Percentiles rank a stretch among this genome's conserved stretches.
Evolutionary conservation across 306 rosid species (phyloP).

Genomic region (Corylus avellana): DNA sequence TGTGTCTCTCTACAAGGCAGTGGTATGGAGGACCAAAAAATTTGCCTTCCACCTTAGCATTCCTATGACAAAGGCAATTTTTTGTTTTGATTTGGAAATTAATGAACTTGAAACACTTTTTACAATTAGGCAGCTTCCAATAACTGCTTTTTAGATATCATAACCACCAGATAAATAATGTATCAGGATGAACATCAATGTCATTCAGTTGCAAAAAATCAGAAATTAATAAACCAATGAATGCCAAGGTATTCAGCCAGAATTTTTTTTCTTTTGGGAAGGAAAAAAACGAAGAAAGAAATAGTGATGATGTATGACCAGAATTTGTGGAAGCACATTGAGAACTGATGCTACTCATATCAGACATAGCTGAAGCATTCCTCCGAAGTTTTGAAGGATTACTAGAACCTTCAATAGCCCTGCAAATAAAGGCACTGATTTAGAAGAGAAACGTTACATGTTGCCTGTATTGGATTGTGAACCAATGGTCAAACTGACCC

Average conservation of each 20-base stretch:
- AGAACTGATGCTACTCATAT: constrained; percentile 57
- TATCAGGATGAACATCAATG: neutral
- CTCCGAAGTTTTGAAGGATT: constrained; percentile 48
- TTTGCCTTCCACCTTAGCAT: neutral
- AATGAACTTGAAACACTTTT: neutral
- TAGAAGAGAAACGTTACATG: neutral
- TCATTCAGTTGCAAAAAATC: neutral
- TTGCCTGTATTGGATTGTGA: constrained; percentile 1
- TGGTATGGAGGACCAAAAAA: neutral
- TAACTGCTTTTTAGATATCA: neutral
- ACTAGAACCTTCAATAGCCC: constrained; percentile 38
- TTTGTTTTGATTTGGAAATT: neutral
- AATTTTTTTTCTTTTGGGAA: neutral
- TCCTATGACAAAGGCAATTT: neutral
- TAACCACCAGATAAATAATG: neutral
- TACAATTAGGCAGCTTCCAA: neutral
- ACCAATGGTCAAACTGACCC: neutral
- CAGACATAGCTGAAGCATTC: constrained; percentile 68
- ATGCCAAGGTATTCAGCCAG: neutral
- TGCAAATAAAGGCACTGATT: constrained; percentile 14
- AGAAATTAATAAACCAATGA: neutral
- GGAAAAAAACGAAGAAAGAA: neutral
- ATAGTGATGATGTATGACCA: constrained; percentile 48
- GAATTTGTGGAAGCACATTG: constrained; percentile 45
- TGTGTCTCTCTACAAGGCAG: neutral